Conservation (phyloP, 2,329 filamentous ascomycete species). For the Aurifilum marmelostoma region DNA sequence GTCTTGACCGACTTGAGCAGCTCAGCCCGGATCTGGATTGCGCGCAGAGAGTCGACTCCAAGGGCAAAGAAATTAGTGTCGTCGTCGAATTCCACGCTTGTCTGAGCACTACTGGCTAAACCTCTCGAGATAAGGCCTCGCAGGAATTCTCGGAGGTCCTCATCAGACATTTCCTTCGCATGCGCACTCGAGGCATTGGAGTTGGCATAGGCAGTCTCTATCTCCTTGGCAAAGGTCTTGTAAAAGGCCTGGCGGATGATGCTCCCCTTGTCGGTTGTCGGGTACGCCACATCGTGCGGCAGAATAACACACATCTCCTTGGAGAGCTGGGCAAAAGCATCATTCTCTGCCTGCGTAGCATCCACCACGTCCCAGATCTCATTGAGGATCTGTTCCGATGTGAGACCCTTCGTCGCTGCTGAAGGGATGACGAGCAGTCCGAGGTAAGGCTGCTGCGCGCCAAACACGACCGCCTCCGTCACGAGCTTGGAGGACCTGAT, state of each 20-base stretch:
- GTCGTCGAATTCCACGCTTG: slow-evolving; percentile 30
- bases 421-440: slow-evolving; percentile 55
- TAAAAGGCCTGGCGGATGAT: slow-evolving; percentile 56
- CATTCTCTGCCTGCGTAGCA: slow-evolving; percentile 37
- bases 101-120: neutral
- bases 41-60: slow-evolving; percentile 46
- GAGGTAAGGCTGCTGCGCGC: slow-evolving; percentile 49
- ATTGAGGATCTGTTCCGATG: slow-evolving; percentile 36
- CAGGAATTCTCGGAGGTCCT: slow-evolving; percentile 19
- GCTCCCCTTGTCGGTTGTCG: slow-evolving; percentile 57
- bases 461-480: slow-evolving; percentile 57
- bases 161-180: slow-evolving; percentile 20
- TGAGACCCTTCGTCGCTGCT: slow-evolving; percentile 25
- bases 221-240: slow-evolving; percentile 45
- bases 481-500: slow-evolving; percentile 54
- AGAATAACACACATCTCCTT: slow-evolving; percentile 55
- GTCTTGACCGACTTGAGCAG: slow-evolving; percentile 50
- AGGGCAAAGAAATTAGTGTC: slow-evolving; percentile 51
- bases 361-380: slow-evolving; percentile 41
- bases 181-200: slow-evolving; percentile 33
- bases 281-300: slow-evolving; percentile 45
- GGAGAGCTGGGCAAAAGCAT: slow-evolving; percentile 45
- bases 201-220: slow-evolving; percentile 44
- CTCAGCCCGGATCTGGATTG: slow-evolving; percentile 56
- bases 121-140: slow-evolving; percentile 4